Conservation (phyloP, 257 asterid genomes). For the Solanum tarapatanum region DNA sequence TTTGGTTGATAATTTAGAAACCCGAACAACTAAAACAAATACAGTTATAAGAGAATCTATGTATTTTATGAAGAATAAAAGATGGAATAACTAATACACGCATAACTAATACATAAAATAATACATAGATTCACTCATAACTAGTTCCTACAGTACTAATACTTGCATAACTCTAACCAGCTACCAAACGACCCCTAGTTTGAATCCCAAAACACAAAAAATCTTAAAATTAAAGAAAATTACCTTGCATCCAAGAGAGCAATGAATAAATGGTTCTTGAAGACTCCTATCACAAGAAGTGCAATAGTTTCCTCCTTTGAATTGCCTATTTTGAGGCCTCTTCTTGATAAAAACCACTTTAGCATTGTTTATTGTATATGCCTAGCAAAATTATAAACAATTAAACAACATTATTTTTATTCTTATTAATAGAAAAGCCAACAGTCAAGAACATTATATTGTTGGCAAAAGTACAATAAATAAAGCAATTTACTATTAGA, state of each 20-base stretch:
- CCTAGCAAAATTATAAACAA: slow-evolving; percentile 25
- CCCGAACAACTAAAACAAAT: neutral
- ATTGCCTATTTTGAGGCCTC: slow-evolving; percentile 88
- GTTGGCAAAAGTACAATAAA: neutral
- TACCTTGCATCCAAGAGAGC: slow-evolving; percentile 98
- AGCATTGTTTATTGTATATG: slow-evolving; percentile 82
- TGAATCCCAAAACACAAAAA: neutral
- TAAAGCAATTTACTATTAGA: neutral
- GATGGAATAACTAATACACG: neutral
- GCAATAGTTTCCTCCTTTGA: slow-evolving; percentile 91
- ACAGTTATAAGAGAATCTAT: neutral
- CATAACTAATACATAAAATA: too few relatives aligned
- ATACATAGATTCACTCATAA: neutral
- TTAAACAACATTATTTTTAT: neutral
- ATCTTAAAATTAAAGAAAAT: neutral
- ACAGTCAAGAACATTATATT: neutral
- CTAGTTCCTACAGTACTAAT: neutral
- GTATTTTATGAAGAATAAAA: neutral
- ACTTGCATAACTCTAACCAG: too few relatives aligned
- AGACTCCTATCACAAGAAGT: slow-evolving; percentile 88
- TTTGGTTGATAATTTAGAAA: neutral
- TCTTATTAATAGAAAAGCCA: neutral
- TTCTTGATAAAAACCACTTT: slow-evolving; percentile 86
- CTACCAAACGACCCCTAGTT: neutral
- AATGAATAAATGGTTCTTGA: slow-evolving; percentile 85